These are phyloP conservation scores for Ophiobolus disseminans DNA, from an alignment of 2,329 filamentous ascomycete genomes.

Conservation along the genomic window DNA sequence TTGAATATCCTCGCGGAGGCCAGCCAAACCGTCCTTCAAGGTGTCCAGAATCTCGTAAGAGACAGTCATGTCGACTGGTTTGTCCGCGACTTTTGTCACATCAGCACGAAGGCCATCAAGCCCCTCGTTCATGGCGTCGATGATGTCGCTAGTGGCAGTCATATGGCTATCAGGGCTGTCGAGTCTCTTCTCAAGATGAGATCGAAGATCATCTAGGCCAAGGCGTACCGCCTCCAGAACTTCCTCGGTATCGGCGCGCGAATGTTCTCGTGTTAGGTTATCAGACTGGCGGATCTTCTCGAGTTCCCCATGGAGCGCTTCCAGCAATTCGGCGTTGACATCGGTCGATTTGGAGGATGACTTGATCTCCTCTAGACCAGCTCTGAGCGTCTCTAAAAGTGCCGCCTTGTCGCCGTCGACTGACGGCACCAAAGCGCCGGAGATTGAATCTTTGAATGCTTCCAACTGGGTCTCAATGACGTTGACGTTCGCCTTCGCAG, in stretches of 20 bases:
- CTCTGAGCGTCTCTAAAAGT: conserved; percentile 49
- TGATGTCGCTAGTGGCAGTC: conserved; percentile 63
- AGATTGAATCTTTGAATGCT: conserved; percentile 52
- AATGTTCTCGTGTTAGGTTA: conserved; percentile 49
- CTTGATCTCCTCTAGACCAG: conserved; percentile 50
- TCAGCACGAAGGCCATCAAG: conserved; percentile 78
- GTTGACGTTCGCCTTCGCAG: conserved; percentile 52
- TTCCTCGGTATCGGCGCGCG: conserved; percentile 56
- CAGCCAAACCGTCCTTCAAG: conserved; percentile 79
- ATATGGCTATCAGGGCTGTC: conserved; percentile 61
- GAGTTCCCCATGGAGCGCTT: conserved; percentile 59
- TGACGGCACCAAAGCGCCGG: conserved; percentile 51
- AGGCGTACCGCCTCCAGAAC: conserved; percentile 58
- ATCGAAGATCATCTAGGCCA: conserved; percentile 58
- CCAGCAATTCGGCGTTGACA: conserved; percentile 59
- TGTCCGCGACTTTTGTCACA: conserved; percentile 75
- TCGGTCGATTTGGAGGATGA: conserved; percentile 33
- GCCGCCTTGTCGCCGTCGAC: conserved; percentile 49
- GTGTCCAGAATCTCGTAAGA: conserved; percentile 91
- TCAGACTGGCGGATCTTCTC: conserved; percentile 56
- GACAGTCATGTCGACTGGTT: conserved; percentile 80
- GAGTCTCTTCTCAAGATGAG: conserved; percentile 60
- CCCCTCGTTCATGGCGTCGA: conserved; percentile 71
- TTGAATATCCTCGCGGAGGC: conserved; percentile 79
- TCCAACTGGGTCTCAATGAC: conserved; percentile 54